Percentiles rank a stretch among this genome's conserved stretches.
Evolutionary conservation across 805 yeast species (phyloP).

Genomic region (Teunomyces kruisii): DNA sequence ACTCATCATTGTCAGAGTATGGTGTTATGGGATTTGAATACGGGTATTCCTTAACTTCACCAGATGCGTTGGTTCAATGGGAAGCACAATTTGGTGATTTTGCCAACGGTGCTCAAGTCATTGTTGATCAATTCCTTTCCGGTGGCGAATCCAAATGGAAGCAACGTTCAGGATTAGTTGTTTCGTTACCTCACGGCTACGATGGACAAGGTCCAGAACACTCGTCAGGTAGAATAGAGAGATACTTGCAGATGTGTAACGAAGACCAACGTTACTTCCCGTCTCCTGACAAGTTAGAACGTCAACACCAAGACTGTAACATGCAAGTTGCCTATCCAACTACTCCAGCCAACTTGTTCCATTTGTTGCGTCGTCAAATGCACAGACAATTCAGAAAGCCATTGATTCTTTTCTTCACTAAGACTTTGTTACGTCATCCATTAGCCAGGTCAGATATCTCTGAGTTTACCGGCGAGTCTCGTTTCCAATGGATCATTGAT

Average conservation of each 20-base stretch:
- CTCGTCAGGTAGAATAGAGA: slow-evolving; percentile 95
- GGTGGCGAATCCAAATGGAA: slow-evolving; percentile 98
- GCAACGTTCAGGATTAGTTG: slow-evolving; percentile 94
- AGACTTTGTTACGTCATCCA: slow-evolving; percentile 93
- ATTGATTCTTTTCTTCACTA: slow-evolving; percentile 82
- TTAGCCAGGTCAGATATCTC: slow-evolving; percentile 81
- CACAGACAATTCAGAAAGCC: slow-evolving; percentile 98
- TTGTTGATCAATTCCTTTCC: slow-evolving; percentile 92
- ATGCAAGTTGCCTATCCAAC: slow-evolving; percentile 98
- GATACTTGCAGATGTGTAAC: slow-evolving; percentile 92
- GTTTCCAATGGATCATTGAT: slow-evolving; percentile 94
- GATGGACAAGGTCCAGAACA: slow-evolving; percentile 99
- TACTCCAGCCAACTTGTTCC: slow-evolving; percentile 96
- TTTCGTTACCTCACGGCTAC: slow-evolving; percentile 97
- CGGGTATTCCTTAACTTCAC: slow-evolving; percentile 96
- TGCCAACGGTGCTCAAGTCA: slow-evolving; percentile 98
- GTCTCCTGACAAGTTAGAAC: slow-evolving; percentile 76
- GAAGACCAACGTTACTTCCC: slow-evolving; percentile 97
- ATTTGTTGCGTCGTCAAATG: slow-evolving; percentile 95
- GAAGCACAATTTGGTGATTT: slow-evolving; percentile 99
- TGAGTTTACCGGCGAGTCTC: slow-evolving; percentile 89
- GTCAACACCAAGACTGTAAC: slow-evolving; percentile 99
- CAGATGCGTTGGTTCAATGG: slow-evolving; percentile 96
- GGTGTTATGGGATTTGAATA: slow-evolving; percentile 99
- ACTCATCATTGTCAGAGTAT: slow-evolving; percentile 95